phyloP scores from a whole-genome alignment of 1,284 basidiomycete genomes.

The Sporisorium iseilematis-ciliati region DNA sequence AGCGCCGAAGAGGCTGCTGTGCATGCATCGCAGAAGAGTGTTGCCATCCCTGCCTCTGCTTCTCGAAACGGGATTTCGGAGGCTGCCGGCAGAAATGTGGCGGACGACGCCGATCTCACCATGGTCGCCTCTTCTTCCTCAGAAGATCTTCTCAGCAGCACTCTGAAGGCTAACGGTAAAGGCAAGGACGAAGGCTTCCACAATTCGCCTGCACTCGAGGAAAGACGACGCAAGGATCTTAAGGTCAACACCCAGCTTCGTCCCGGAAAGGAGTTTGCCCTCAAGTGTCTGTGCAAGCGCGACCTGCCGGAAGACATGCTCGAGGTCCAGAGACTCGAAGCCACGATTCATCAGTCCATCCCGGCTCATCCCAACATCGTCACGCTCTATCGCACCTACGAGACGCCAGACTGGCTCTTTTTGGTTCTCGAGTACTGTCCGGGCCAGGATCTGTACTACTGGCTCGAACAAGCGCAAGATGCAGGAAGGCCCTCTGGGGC shows the following conservation, averaged over 20 bases:
- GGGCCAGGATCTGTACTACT: constrained; percentile 90
- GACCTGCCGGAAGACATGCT: constrained; percentile 64
- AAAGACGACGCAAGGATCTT: constrained; percentile 50
- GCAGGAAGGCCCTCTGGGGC: constrained; percentile 43
- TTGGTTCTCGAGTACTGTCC: constrained; percentile 91
- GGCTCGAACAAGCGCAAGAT: constrained; percentile 78
- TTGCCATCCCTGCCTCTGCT: constrained; percentile 20
- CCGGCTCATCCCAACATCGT: constrained; percentile 93
- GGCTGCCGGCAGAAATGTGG: not conserved
- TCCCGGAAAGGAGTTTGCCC: constrained; percentile 80
- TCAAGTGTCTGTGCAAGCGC: constrained; percentile 89
- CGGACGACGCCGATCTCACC: constrained; percentile 46
- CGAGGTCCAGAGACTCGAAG: constrained; percentile 72
- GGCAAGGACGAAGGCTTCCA: constrained; percentile 40
- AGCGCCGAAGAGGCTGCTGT: constrained; percentile 35
- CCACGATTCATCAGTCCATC: constrained; percentile 93
- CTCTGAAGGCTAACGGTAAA: constrained; percentile 39
- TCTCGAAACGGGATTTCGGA: constrained; percentile 3
- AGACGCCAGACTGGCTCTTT: constrained; percentile 83
- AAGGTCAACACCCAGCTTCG: constrained; percentile 31
- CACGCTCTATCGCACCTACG: constrained; percentile 79
- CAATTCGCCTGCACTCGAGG: constrained; percentile 48
- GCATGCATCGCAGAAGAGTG: constrained; percentile 20
- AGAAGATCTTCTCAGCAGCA: constrained; percentile 48
- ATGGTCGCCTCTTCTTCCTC: constrained; percentile 31